Percentiles rank a stretch among this genome's conserved stretches.
Evolutionary conservation across 345 rosid genomes (phyloP).

Genomic region (Litchi chinensis): DNA sequence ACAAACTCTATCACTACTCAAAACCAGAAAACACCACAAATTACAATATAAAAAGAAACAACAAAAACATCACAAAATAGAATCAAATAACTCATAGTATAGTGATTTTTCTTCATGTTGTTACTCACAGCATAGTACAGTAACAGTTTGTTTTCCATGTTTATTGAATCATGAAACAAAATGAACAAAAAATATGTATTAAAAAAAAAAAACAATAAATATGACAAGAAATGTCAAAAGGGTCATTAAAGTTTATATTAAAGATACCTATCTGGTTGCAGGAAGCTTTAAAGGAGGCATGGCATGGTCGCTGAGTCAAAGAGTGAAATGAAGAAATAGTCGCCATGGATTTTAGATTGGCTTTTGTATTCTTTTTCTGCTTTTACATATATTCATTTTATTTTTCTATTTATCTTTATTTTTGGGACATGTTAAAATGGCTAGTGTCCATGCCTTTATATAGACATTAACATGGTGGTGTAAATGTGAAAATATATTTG

Average conservation of each 20-base stretch:
- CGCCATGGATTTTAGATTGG: too few relatives aligned
- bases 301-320: too few relatives aligned
- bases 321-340: too few relatives aligned
- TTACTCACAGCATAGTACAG: conserved; percentile 22
- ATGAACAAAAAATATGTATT: background rate
- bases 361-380: conserved; percentile 19
- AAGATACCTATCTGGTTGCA: conserved; percentile 13
- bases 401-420: too few relatives aligned
- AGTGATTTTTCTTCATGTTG: background rate
- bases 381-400: conserved; percentile 6
- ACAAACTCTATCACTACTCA: conserved; percentile 13
- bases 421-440: too few relatives aligned
- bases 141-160: conserved; percentile 19
- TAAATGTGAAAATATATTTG: too few relatives aligned
- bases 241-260: background rate
- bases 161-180: conserved; percentile 22
- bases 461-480: too few relatives aligned
- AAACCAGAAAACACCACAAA: background rate
- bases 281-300: too few relatives aligned
- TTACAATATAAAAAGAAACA: background rate
- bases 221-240: background rate
- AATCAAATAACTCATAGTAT: background rate
- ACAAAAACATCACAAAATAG: background rate
- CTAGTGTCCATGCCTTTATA: too few relatives aligned
- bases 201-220: background rate